These are phyloP conservation scores for Cryptomeria japonica DNA, from an alignment of 75 land plant genomes.

Conservation along the genomic window DNA sequence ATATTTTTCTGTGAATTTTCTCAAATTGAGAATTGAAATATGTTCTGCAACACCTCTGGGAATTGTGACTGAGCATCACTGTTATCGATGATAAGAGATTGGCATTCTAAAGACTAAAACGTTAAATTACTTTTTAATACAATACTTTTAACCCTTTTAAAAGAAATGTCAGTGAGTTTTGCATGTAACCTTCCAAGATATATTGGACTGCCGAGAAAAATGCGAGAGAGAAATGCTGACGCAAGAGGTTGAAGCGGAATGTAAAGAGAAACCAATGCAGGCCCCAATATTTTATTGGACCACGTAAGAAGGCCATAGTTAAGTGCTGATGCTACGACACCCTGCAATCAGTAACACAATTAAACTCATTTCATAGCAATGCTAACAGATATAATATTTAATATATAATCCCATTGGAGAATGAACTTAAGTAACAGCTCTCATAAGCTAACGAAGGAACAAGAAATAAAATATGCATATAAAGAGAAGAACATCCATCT, in stretches of 20 bases:
- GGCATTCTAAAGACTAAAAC: neutral
- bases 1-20: neutral
- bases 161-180: neutral
- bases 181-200: slow-evolving; percentile 82
- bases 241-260: slow-evolving; percentile 90
- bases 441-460: neutral
- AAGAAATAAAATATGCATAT: neutral
- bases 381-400: slow-evolving; percentile 9
- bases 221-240: slow-evolving; percentile 77
- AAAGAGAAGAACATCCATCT: neutral
- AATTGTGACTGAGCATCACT: neutral
- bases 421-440: neutral
- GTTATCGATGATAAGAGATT: neutral
- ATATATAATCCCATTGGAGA: neutral
- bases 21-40: neutral
- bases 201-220: slow-evolving; percentile 82
- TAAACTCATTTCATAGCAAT: neutral
- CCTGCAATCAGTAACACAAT: slow-evolving; percentile 46
- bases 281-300: slow-evolving; percentile 90
- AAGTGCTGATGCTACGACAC: slow-evolving; percentile 82
- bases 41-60: neutral
- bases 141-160: neutral
- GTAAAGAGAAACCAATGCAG: slow-evolving; percentile 88
- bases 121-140: neutral
- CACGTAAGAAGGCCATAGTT: slow-evolving; percentile 89